Base-by-base conservation (phyloP, 352 stramenopile genomes). In the Globisporangium alternatum region DNA sequence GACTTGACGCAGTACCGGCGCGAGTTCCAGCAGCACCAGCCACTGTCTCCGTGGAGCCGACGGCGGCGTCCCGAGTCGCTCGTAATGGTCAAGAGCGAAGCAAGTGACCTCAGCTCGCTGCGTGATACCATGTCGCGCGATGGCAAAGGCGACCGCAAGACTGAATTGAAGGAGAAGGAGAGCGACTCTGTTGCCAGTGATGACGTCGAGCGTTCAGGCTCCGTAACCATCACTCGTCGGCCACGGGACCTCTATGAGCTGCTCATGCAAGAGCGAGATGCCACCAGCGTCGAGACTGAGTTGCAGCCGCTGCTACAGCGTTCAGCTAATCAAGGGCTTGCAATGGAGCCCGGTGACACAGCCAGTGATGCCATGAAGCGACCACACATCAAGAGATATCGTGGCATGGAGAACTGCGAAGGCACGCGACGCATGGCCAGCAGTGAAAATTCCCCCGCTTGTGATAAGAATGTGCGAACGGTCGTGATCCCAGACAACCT, bases 11-110 rank as follows among this genome's bases (percentile, higher is more conserved):
- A 67, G n/a, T 81, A 81, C 41, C 62, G 72, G 17, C 66, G 64
- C 25, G 74, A 81, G 39, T 67, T 71, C 17, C 66, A 71, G 13
- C 53, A 60, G 3, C 64, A 73, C 15, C 64, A 67, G 15, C 74
- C 74, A 17, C 47, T 77, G n/a, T 81, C 74, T 0, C 71, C 74
- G 8, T 79, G 74, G 71, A 62, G 72, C 39, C 71, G 74, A 35
- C 62, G 57, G 19, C 37, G 48, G 3, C 48, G 37, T 13, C 28
- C 19, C 28, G 31, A 57, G 10, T 45, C 58, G 22, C 28, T 53
- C 15, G 25, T 43, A 17, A 39, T 31, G 22, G 31, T 41, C 12
- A 39, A 62, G 5, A 53, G n/a, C 7, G 39, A 62, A 39, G 30
- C 56, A 3, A n/a, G 13, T 21, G 9, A 15, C 17, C 28, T 41